Evolutionary conservation across 2,329 filamentous ascomycete species (phyloP).

Genomic region (Claviceps sp.): DNA sequence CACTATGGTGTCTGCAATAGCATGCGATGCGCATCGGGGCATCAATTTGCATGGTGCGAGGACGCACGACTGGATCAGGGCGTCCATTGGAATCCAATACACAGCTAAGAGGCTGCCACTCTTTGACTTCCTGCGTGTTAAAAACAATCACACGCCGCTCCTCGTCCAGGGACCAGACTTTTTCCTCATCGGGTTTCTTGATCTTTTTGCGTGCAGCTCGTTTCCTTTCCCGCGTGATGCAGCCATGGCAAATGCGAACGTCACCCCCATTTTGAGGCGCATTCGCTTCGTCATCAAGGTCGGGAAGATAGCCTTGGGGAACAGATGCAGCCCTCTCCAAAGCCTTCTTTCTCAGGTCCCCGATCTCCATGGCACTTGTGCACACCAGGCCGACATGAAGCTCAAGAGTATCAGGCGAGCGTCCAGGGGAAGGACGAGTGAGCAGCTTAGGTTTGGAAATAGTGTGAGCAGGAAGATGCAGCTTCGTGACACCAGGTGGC

Average conservation of each 20-base stretch:
- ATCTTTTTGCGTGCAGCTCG: slow-evolving; percentile 84
- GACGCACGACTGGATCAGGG: slow-evolving; percentile 32
- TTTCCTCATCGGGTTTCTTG: slow-evolving; percentile 85
- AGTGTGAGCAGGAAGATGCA: slow-evolving; percentile 79
- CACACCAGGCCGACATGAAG: slow-evolving; percentile 75
- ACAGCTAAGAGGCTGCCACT: slow-evolving; percentile 56
- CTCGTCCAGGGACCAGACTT: slow-evolving; percentile 72
- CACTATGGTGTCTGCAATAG: slow-evolving; percentile 89
- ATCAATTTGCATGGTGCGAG: slow-evolving; percentile 62
- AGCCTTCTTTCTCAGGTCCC: slow-evolving; percentile 51
- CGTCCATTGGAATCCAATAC: slow-evolving; percentile 30
- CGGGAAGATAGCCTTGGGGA: slow-evolving; percentile 23
- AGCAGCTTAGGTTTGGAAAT: slow-evolving; percentile 91
- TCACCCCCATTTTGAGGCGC: slow-evolving; percentile 83
- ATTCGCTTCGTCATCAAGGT: slow-evolving; percentile 45
- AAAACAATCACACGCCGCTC: slow-evolving; percentile 76
- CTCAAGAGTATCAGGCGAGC: slow-evolving; percentile 62
- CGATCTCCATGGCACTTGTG: slow-evolving; percentile 77
- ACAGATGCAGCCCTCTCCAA: slow-evolving; percentile 39
- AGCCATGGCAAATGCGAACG: slow-evolving; percentile 82
- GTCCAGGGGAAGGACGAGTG: slow-evolving; percentile 54
- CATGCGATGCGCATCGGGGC: slow-evolving; percentile 93
- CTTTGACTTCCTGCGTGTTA: slow-evolving; percentile 77
- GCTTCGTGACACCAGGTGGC: slow-evolving; percentile 59
- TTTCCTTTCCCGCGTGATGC: slow-evolving; percentile 83